These are phyloP conservation scores for Coriolopsis trogii DNA, from an alignment of 1,284 basidiomycete species.

Conservation along the genomic window DNA sequence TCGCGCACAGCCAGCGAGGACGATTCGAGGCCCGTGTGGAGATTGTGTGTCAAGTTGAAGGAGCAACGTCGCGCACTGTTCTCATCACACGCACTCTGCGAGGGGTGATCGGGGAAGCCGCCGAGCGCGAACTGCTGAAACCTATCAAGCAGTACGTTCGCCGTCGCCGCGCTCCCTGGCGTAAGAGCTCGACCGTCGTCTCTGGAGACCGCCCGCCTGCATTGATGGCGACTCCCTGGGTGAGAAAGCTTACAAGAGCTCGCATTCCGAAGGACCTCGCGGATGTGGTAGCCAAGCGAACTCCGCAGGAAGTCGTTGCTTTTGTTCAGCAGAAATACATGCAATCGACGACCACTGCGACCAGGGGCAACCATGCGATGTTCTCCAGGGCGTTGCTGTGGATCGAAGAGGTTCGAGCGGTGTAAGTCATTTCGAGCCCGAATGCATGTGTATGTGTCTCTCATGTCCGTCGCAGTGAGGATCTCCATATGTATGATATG, in stretches of 20 bases:
- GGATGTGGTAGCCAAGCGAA: conserved; percentile 12
- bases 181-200: not conserved
- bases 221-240: conserved; percentile 14
- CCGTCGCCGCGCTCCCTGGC: conserved; percentile 14
- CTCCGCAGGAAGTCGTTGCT: conserved; percentile 10
- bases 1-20: conserved; percentile 44
- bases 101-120: conserved; percentile 31
- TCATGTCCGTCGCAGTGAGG: conserved; percentile 40
- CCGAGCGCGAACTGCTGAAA: conserved; percentile 30
- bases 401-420: conserved; percentile 59
- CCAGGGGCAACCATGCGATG: conserved; percentile 41
- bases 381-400: conserved; percentile 57
- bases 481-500: conserved; percentile 63
- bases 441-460: not conserved
- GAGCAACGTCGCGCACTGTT: conserved; percentile 29
- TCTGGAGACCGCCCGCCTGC: conserved; percentile 16
- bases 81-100: conserved; percentile 29
- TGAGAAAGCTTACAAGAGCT: conserved; percentile 13
- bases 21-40: conserved; percentile 47
- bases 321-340: conserved; percentile 35
- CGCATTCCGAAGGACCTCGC: conserved; percentile 9
- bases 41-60: conserved; percentile 39
- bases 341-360: conserved; percentile 34
- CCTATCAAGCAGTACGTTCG: conserved; percentile 32
- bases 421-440: conserved; percentile 46